phyloP scores from a whole-genome alignment of 2,329 filamentous ascomycete species.

The Dissoconium aciculare region DNA sequence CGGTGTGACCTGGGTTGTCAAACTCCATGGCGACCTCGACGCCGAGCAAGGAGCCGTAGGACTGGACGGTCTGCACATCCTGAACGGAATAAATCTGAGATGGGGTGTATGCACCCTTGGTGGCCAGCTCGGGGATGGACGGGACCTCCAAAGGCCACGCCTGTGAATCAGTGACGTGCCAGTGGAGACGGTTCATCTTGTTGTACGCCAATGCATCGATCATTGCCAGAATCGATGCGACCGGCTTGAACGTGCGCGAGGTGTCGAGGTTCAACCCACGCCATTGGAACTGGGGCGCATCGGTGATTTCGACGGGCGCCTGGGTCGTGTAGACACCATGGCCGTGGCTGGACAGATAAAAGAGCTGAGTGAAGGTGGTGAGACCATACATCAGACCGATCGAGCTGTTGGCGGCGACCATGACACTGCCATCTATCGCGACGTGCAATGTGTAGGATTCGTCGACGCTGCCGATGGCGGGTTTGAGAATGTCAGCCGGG shows the following conservation, averaged over 20 bases:
- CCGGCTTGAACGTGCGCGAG: conserved; percentile 54
- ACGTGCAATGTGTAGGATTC: conserved; percentile 61
- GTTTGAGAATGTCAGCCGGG: conserved; percentile 40
- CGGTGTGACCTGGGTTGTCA: conserved; percentile 68
- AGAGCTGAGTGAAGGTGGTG: conserved; percentile 64
- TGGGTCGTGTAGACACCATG: conserved; percentile 49
- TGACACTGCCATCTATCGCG: conserved; percentile 41
- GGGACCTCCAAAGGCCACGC: conserved; percentile 76
- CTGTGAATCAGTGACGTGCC: conserved; percentile 71
- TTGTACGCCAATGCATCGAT: conserved; percentile 65
- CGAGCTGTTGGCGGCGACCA: conserved; percentile 49
- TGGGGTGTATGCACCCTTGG: conserved; percentile 57
- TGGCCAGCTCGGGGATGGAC: conserved; percentile 53
- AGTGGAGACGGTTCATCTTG: conserved; percentile 70
- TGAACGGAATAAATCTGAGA: conserved; percentile 51
- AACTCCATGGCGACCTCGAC: conserved; percentile 62
- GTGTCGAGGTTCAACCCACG: conserved; percentile 71
- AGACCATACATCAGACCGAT: conserved; percentile 58
- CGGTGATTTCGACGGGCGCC: conserved; percentile 57
- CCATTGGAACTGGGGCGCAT: conserved; percentile 59
- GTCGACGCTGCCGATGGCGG: conserved; percentile 49
- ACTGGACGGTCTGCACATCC: conserved; percentile 52
- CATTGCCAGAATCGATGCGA: conserved; percentile 53
- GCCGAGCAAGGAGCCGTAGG: conserved; percentile 53
- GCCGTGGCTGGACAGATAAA: conserved; percentile 50